A percentile compares a stretch with the other conserved stretches of the same genome.
phyloP scores from a whole-genome alignment of 495 filamentous ascomycete species.

The Podospora anserina region DNA sequence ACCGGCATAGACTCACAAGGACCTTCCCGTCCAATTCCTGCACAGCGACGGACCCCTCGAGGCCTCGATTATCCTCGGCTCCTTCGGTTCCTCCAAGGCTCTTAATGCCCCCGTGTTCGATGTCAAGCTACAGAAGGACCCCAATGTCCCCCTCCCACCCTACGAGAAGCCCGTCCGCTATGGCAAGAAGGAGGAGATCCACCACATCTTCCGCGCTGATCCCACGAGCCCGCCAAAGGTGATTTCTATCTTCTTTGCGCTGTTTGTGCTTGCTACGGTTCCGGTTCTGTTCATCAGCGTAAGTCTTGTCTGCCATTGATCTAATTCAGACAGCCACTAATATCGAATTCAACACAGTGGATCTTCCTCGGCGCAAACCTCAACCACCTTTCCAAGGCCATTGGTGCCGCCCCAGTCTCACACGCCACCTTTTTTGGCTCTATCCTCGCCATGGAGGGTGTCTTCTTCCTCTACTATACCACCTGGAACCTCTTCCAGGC shows the following conservation, averaged over 20 bases:
- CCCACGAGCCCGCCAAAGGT: conserved; percentile 78
- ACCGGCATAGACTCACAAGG: conserved; percentile 67
- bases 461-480: conserved; percentile 94
- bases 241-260: conserved; percentile 73
- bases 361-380: conserved; percentile 78
- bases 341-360: conserved; percentile 55
- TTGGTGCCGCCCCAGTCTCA: conserved; percentile 68
- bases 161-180: conserved; percentile 70
- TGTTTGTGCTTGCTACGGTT: conserved; percentile 65
- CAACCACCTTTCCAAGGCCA: conserved; percentile 69
- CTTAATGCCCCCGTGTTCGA: conserved; percentile 68
- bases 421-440: conserved; percentile 81
- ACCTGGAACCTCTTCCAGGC: conserved; percentile 91
- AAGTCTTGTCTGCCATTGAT: conserved; percentile 34
- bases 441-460: conserved; percentile 77
- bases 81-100: conserved; percentile 72
- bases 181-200: conserved; percentile 76
- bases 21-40: conserved; percentile 82
- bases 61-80: conserved; percentile 78
- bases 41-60: conserved; percentile 60
- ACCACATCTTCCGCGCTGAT: conserved; percentile 83
- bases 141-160: conserved; percentile 56
- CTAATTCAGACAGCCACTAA: background rate
- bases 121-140: conserved; percentile 54
- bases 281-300: conserved; percentile 69